These are phyloP conservation scores for Trypanosoma scelopori DNA, from an alignment of 208 protist species.

Conservation along the genomic window DNA sequence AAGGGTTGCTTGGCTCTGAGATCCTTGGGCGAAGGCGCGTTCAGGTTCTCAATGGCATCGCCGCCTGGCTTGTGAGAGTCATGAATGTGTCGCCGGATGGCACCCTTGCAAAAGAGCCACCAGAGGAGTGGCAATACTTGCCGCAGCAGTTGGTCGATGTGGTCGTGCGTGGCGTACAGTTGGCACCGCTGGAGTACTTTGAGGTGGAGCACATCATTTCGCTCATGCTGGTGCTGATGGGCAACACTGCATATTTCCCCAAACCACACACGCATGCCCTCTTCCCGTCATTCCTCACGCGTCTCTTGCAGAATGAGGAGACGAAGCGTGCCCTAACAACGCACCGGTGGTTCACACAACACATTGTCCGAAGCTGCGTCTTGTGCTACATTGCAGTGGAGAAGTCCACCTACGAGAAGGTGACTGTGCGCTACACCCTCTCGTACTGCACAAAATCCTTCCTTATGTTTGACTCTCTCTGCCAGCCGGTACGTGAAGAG, in stretches of 20 bases:
- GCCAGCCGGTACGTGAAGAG: constrained; percentile 67
- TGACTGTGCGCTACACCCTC: constrained; percentile 84
- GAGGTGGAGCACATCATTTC: constrained; percentile 68
- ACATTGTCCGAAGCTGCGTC: constrained; percentile 84
- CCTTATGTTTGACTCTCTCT: constrained; percentile 64
- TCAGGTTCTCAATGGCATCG: constrained; percentile 67
- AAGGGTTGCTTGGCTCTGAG: constrained; percentile 52
- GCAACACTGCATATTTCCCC: constrained; percentile 86
- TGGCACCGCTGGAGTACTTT: constrained; percentile 55
- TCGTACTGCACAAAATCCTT: constrained; percentile 76
- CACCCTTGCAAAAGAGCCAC: constrained; percentile 41
- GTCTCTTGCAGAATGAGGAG: constrained; percentile 51
- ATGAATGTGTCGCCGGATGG: constrained; percentile 59
- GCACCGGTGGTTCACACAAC: constrained; percentile 77
- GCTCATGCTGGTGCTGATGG: constrained; percentile 90
- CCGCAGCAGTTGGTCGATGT: constrained; percentile 85
- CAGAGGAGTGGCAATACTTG: constrained; percentile 73
- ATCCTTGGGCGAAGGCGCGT: constrained; percentile 52
- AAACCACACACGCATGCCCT: constrained; percentile 90
- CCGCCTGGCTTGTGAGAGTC: constrained; percentile 76
- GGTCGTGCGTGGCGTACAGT: constrained; percentile 62
- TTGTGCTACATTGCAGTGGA: constrained; percentile 90
- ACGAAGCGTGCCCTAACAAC: constrained; percentile 54
- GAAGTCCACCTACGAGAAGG: constrained; percentile 82
- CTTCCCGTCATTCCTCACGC: constrained; percentile 67